Conservation (phyloP, 495 filamentous ascomycete genomes). For the Penicillium fimorum region DNA sequence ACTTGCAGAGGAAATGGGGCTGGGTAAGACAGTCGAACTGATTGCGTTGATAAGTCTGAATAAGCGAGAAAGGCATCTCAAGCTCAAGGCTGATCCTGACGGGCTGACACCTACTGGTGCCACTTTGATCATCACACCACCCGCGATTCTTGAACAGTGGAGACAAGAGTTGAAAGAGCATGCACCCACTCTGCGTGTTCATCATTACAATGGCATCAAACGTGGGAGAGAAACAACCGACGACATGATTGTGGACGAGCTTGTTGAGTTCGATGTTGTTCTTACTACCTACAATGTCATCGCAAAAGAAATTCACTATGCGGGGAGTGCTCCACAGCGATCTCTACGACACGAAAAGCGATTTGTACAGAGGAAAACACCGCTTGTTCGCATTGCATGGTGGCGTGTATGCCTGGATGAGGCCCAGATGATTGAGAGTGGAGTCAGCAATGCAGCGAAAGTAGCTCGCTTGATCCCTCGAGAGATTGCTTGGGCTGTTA, state of each 20-base stretch:
- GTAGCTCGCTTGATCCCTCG: conserved; percentile 78
- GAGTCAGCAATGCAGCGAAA: conserved; percentile 76
- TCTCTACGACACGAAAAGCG: conserved; percentile 63
- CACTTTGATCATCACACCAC: conserved; percentile 86
- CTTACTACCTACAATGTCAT: conserved; percentile 84
- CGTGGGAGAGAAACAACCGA: conserved; percentile 38
- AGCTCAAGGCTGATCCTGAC: conserved; percentile 26
- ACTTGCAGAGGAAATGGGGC: conserved; percentile 93
- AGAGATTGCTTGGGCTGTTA: conserved; percentile 87
- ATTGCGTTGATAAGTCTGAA: conserved; percentile 74
- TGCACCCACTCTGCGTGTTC: conserved; percentile 57
- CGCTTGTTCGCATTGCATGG: conserved; percentile 78
- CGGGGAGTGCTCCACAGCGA: conserved; percentile 61
- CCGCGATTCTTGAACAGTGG: conserved; percentile 84
- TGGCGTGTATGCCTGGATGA: conserved; percentile 94
- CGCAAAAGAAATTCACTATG: conserved; percentile 72
- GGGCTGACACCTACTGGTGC: conserved; percentile 46
- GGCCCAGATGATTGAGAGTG: conserved; percentile 92
- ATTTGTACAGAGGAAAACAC: conserved; percentile 67
- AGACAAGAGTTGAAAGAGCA: conserved; percentile 72
- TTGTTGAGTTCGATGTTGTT: conserved; percentile 68
- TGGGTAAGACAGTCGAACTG: conserved; percentile 92
- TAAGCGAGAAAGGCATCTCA: conserved; percentile 26
- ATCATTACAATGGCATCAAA: conserved; percentile 51
- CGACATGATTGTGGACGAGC: conserved; percentile 46